Conservation (phyloP, 2,329 filamentous ascomycete genomes). For the Leptographium lundbergii region DNA sequence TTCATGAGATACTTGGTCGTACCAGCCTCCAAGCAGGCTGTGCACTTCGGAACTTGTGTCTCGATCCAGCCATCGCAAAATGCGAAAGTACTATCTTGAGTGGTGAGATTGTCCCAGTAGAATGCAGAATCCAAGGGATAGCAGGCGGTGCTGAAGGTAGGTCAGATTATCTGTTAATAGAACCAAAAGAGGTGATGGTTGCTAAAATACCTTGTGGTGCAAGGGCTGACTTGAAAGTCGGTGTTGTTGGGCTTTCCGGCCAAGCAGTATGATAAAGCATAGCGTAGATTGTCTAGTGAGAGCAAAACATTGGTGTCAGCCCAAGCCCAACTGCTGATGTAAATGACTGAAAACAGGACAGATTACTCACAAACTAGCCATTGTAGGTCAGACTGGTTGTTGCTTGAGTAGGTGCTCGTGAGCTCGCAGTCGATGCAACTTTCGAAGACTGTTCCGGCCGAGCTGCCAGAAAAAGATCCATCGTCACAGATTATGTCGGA, state of each 20-base stretch:
- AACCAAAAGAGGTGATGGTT: not conserved
- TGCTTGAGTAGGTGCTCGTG: slow-evolving; percentile 29
- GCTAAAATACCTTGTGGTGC: slow-evolving; percentile 35
- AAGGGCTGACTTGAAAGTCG: slow-evolving; percentile 29
- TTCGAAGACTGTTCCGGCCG: slow-evolving; percentile 35
- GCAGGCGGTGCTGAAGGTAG: slow-evolving; percentile 36
- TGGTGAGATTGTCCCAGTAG: slow-evolving; percentile 34
- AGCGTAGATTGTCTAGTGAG: slow-evolving; percentile 43
- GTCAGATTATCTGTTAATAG: not conserved
- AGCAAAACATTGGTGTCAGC: not conserved
- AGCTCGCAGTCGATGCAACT: slow-evolving; percentile 40
- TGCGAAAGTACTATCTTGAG: slow-evolving; percentile 31
- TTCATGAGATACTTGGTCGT: slow-evolving; percentile 34
- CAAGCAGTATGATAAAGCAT: slow-evolving; percentile 40
- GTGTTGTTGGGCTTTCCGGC: slow-evolving; percentile 34
- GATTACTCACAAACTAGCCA: slow-evolving; percentile 39
- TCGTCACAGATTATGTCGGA: slow-evolving; percentile 37
- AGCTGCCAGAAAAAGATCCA: slow-evolving; percentile 20
- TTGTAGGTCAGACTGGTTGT: slow-evolving; percentile 36
- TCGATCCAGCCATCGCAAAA: slow-evolving; percentile 40
- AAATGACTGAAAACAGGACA: no score
- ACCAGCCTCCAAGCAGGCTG: slow-evolving; percentile 29
- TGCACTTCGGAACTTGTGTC: slow-evolving; percentile 29
- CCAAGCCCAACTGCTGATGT: no score
- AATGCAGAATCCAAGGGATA: slow-evolving; percentile 33